phyloP scores from a whole-genome alignment of 2,329 filamentous ascomycete species.

The Beauveria brongniartii region DNA sequence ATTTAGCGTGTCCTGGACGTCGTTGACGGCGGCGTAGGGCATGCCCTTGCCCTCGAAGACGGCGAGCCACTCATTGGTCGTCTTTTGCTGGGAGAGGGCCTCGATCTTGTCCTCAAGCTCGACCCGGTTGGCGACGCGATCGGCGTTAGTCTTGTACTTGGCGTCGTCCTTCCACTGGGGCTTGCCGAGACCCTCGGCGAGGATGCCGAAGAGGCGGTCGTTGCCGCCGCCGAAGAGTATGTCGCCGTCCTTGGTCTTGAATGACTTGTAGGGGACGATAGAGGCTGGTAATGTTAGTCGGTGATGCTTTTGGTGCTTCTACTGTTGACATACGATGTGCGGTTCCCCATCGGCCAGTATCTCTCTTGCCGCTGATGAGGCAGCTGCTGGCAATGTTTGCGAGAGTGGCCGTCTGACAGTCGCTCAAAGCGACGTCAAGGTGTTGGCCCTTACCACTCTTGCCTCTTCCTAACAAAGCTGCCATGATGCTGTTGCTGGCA shows the following conservation, averaged over 20 bases:
- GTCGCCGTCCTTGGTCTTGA: slow-evolving; percentile 63
- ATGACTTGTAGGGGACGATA: slow-evolving; percentile 91
- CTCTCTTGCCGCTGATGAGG: slow-evolving; percentile 78
- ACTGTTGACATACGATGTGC: slow-evolving; percentile 63
- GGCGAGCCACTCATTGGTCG: slow-evolving; percentile 80
- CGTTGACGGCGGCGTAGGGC: slow-evolving; percentile 90
- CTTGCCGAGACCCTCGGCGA: slow-evolving; percentile 51
- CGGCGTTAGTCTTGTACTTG: slow-evolving; percentile 53
- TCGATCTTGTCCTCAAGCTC: slow-evolving; percentile 76
- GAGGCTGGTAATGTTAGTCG: slow-evolving; percentile 50
- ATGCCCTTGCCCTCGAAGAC: slow-evolving; percentile 84
- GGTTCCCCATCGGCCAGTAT: slow-evolving; percentile 89
- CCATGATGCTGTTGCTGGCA: slow-evolving; percentile 92
- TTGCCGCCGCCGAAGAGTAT: slow-evolving; percentile 67
- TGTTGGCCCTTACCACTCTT: slow-evolving; percentile 79
- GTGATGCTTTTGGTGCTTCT: background rate
- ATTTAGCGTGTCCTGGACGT: slow-evolving; percentile 74
- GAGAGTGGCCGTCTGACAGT: slow-evolving; percentile 89
- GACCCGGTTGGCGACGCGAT: slow-evolving; percentile 61
- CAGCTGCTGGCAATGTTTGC: slow-evolving; percentile 94
- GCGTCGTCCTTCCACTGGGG: slow-evolving; percentile 53
- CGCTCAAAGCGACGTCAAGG: slow-evolving; percentile 83
- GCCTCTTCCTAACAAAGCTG: slow-evolving; percentile 69
- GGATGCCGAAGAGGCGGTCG: slow-evolving; percentile 57
- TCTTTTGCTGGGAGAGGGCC: slow-evolving; percentile 62